phyloP scores from a whole-genome alignment of 805 yeast species.

The Groenewaldozyma tartarivorans region DNA sequence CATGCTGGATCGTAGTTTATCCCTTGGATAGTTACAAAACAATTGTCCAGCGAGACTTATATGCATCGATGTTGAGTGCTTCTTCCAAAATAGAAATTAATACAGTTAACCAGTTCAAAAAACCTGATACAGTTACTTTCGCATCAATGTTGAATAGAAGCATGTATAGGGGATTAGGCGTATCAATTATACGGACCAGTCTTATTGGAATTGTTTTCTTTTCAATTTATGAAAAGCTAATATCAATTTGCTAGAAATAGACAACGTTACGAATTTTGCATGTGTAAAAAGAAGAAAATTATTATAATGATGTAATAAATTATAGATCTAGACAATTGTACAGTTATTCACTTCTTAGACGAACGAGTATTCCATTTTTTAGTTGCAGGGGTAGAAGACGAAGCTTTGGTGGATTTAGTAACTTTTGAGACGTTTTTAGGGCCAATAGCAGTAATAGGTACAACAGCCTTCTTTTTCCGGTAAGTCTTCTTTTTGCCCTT shows the following conservation, averaged over 20 bases:
- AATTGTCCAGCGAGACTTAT: constrained; percentile 62
- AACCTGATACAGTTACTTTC: constrained; percentile 27
- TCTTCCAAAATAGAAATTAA: not conserved
- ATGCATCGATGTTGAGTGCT: constrained; percentile 33
- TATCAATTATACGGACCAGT: constrained; percentile 62
- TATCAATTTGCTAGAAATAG: constrained; percentile 19
- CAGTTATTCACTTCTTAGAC: too few relatives aligned
- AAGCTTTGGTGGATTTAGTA: not conserved
- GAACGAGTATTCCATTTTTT: not conserved
- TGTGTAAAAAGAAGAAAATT: too few relatives aligned
- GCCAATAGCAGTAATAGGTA: too few relatives aligned
- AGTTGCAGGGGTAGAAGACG: not conserved
- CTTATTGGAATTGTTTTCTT: constrained; percentile 69
- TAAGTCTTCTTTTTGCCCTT: too few relatives aligned
- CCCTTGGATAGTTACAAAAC: constrained; percentile 79
- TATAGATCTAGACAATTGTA: too few relatives aligned
- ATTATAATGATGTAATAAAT: too few relatives aligned
- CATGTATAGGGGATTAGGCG: constrained; percentile 71
- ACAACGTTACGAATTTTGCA: too few relatives aligned
- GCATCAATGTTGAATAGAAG: constrained; percentile 34
- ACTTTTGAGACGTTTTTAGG: not conserved
- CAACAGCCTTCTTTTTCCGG: too few relatives aligned
- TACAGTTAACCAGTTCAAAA: constrained; percentile 28
- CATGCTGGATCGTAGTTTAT: constrained; percentile 66
- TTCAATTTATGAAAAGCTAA: constrained; percentile 56